Percentiles rank a stretch among this genome's conserved stretches.
Evolutionary conservation across 305 asterid species (phyloP).

Genomic region (Solanum hybrid): DNA sequence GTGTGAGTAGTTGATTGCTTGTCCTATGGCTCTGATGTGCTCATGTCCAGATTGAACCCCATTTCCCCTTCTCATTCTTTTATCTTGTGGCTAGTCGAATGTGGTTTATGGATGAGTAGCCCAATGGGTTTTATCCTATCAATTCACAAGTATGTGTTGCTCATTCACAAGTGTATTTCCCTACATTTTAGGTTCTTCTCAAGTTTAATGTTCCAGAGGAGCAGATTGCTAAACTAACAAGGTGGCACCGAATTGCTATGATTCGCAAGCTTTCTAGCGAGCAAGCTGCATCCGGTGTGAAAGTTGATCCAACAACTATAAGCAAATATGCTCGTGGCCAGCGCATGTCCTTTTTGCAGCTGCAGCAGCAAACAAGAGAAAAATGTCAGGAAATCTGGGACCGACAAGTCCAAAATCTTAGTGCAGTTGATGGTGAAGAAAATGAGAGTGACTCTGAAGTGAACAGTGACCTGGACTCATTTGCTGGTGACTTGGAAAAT

Average conservation of each 20-base stretch:
- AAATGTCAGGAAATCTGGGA: slow-evolving; percentile 99
- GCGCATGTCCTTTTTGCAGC: slow-evolving; percentile 97
- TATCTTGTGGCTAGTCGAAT: neutral
- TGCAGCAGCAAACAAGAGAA: slow-evolving; percentile 99
- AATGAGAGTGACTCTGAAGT: slow-evolving; percentile 93
- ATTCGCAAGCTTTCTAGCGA: slow-evolving; percentile 98
- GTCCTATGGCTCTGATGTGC: neutral
- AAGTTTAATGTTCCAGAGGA: slow-evolving; percentile 94
- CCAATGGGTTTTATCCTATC: neutral
- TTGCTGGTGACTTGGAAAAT: slow-evolving; percentile 98
- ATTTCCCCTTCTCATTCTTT: neutral
- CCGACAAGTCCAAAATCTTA: slow-evolving; percentile 80
- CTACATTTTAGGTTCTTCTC: slow-evolving; percentile 66
- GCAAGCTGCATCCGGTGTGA: slow-evolving; percentile 96
- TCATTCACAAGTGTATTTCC: neutral
- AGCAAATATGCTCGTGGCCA: slow-evolving; percentile 99
- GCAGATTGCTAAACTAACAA: slow-evolving; percentile 73
- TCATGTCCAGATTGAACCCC: neutral
- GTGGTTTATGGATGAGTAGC: neutral
- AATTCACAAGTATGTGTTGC: neutral
- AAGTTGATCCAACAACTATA: slow-evolving; percentile 91
- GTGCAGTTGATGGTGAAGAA: slow-evolving; percentile 82
- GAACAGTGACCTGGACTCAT: slow-evolving; percentile 95
- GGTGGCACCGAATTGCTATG: slow-evolving; percentile 98
- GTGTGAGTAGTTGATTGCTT: neutral